Conservation (phyloP, 2,329 filamentous ascomycete genomes). For the Diaporthe nobilis region DNA sequence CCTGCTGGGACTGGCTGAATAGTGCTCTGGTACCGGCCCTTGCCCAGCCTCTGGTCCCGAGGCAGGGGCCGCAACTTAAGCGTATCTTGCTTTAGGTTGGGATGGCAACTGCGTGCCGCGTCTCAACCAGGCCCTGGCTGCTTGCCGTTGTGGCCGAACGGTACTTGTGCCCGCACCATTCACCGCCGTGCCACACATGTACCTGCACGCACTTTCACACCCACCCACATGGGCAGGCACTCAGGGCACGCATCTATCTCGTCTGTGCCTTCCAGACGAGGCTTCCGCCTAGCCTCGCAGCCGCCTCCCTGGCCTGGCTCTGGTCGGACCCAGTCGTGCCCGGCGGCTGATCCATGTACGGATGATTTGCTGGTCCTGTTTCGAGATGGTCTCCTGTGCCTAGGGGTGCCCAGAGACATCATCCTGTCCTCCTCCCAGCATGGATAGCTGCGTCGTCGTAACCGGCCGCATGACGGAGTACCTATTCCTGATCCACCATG, state of each 20-base stretch:
- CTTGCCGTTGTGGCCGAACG: background rate
- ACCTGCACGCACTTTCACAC: background rate
- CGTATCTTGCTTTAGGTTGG: conserved; percentile 39
- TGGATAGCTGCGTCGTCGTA: background rate
- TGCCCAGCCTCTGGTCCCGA: conserved; percentile 26
- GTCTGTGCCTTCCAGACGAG: background rate
- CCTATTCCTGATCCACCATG: conserved; percentile 51
- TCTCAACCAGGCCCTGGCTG: conserved; percentile 7
- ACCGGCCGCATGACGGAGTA: conserved; percentile 43
- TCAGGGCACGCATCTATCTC: background rate
- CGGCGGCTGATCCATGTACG: conserved; percentile 50
- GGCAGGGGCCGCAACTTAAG: conserved; percentile 17
- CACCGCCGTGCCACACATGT: background rate
- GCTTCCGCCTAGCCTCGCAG: conserved; percentile 22
- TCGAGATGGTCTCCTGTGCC: conserved; percentile 57
- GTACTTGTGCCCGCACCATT: background rate
- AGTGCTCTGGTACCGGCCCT: background rate
- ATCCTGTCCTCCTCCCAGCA: conserved; percentile 22
- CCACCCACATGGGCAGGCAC: too few species aligned
- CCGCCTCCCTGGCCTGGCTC: conserved; percentile 28
- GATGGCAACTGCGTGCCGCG: conserved; percentile 34
- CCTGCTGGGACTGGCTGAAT: background rate
- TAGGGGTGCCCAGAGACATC: conserved; percentile 44
- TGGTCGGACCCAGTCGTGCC: conserved; percentile 40
- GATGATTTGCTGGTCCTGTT: conserved; percentile 56